phyloP scores from a whole-genome alignment of 2,329 filamentous ascomycete genomes.

The Fusarium sp. region DNA sequence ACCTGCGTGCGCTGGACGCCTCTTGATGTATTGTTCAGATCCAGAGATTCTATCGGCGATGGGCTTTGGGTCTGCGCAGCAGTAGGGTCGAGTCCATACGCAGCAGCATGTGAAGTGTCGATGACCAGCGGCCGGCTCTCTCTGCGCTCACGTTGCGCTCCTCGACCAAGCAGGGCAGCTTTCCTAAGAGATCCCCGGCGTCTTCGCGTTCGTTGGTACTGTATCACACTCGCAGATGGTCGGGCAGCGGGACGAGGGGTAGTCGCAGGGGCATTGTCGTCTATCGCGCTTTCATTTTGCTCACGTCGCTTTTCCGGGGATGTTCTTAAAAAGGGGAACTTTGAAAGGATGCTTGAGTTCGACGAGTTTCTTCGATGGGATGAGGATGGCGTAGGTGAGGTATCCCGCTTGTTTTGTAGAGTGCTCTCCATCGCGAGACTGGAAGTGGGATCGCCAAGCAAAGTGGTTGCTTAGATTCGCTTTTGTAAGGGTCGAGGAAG shows the following conservation, averaged over 20 bases:
- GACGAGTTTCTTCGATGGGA: conserved; percentile 62
- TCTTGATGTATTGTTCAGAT: conserved; percentile 59
- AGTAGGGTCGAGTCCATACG: conserved; percentile 33
- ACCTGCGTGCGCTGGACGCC: conserved; percentile 59
- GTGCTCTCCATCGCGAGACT: conserved; percentile 31
- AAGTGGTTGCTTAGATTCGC: neutral
- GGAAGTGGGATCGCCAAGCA: neutral
- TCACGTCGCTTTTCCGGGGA: conserved; percentile 47
- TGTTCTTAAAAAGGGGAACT: conserved; percentile 74
- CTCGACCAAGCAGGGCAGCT: conserved; percentile 82
- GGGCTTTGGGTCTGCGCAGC: conserved; percentile 37
- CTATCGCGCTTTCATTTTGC: conserved; percentile 53
- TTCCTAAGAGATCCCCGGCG: conserved; percentile 89
- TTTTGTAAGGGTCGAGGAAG: conserved; percentile 10
- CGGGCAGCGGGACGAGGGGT: conserved; percentile 47
- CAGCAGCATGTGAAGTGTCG: conserved; percentile 51
- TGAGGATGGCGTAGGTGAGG: conserved; percentile 30
- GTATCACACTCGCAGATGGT: conserved; percentile 48
- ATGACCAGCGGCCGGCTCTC: conserved; percentile 61
- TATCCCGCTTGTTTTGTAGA: conserved; percentile 12
- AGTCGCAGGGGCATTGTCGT: conserved; percentile 50
- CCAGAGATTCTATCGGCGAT: conserved; percentile 52
- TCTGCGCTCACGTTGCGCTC: conserved; percentile 69
- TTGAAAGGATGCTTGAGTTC: conserved; percentile 72
- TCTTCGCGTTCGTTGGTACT: conserved; percentile 67